Base-by-base conservation (phyloP, 1,284 basidiomycete genomes). In the Tylopilus sp. region DNA sequence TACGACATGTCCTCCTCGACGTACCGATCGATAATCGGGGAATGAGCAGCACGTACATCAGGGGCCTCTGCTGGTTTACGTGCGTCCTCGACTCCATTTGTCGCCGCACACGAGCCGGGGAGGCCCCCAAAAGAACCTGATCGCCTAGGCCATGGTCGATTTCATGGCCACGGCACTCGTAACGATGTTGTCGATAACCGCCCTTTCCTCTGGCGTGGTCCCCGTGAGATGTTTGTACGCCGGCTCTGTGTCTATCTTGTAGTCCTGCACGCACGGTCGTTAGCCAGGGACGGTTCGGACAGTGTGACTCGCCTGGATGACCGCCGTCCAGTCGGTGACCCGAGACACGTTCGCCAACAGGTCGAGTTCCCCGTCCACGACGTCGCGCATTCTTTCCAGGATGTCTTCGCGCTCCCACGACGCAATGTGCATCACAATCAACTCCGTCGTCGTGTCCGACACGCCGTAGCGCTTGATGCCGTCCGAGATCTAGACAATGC, bases 391-490 rank as follows among this genome's bases (percentile, higher is more conserved):
- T 54, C 72, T 71, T 11, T 63, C 57, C 58, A 79, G 69, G 14
- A 88, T 62, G 32, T 75, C 66, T 17, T 63, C 54, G 5, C 67
- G 50, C n/a, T 72, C 70, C 17, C 74, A 71, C 11, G 76, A 72
- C 7, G 75, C 75, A 32, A 94, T 79, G 9, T 85, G 80, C 13
- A 94, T 85, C 8, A 95, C 83, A 17, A 94, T 65, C n/a, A 95
- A 74, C 11, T 84, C 74, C 0, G 74, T 78, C n/a, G 82, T 85
- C 6, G 68, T 71, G 36, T 89, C 83, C 0, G 86, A 86, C 5
- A 96, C 78, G 6, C 94, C 94, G 62, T 93, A 94, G 52, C 90
- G 81, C 51, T 84, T 80, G 57, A 97, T 83, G 0, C 89, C 88
- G 62, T 97, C 94, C 4, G 85, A 84, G 51, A 97, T 96, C 91